These are phyloP conservation scores for Phialemonium atrogriseum DNA, from an alignment of 2,329 filamentous ascomycete genomes.

Conservation along the genomic window DNA sequence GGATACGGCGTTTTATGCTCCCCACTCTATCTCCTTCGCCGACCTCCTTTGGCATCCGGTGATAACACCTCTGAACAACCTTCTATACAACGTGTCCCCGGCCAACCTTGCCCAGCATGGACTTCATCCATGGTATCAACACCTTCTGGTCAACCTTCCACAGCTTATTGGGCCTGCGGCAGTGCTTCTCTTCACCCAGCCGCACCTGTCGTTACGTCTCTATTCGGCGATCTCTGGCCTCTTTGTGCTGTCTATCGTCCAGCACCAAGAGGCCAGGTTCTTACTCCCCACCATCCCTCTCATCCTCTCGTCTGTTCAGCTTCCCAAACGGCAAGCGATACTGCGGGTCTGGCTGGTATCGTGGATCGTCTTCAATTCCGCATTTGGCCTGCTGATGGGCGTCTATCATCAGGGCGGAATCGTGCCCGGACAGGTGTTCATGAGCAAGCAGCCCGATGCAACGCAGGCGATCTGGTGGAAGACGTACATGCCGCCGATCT, in stretches of 20 bases:
- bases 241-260: slow-evolving; percentile 62
- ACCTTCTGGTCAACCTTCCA: slow-evolving; percentile 62
- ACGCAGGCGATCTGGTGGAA: slow-evolving; percentile 77
- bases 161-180: slow-evolving; percentile 64
- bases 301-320: slow-evolving; percentile 63
- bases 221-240: slow-evolving; percentile 69
- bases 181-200: slow-evolving; percentile 48
- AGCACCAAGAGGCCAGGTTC: slow-evolving; percentile 75
- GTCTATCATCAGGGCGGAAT: slow-evolving; percentile 74
- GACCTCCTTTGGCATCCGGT: slow-evolving; percentile 57
- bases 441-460: slow-evolving; percentile 61
- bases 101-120: slow-evolving; percentile 68
- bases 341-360: slow-evolving; percentile 46
- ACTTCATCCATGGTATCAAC: slow-evolving; percentile 71
- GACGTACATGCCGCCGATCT: slow-evolving; percentile 73
- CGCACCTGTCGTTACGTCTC: slow-evolving; percentile 52
- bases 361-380: slow-evolving; percentile 64
- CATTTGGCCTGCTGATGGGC: slow-evolving; percentile 68
- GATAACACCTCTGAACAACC: slow-evolving; percentile 71
- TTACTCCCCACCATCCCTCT: slow-evolving; percentile 67
- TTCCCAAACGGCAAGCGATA: slow-evolving; percentile 47
- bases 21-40: slow-evolving; percentile 54
- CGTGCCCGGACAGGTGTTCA: slow-evolving; percentile 65
- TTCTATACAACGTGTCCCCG: slow-evolving; percentile 63
- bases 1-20: slow-evolving; percentile 78